Base-by-base conservation (phyloP, 1,284 basidiomycete genomes). In the Trichosporon sp. region DNA sequence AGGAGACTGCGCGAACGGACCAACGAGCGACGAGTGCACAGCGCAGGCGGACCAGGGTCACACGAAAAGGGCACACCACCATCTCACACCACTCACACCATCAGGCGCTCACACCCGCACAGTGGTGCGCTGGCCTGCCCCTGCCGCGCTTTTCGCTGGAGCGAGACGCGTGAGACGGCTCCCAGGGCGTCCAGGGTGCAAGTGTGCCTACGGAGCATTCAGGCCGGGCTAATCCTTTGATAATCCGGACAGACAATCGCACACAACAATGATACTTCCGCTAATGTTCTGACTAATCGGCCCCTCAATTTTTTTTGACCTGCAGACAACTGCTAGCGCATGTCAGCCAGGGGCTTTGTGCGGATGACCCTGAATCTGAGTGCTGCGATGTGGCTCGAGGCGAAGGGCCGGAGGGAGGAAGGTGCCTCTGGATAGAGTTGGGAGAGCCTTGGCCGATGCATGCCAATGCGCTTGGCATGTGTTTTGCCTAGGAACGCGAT, bases 1-100 rank as follows among this genome's bases (percentile, higher is more conserved):
- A 44, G 23, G 32, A 16, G 56, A 34, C 56, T n/a, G 56, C 32
- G 33, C 13, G 31, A 34, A 23, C 31, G 56, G 16, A 8, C 32
- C n/a, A 58, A 32, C 33, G 57, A 27, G 9, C 58, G 36, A 59
- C 36, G 34, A 59, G 58, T 44, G 36, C 58, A 59, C 27, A 25
- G 36, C 36, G 49, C 49, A 54, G 25, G 49, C 25, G 25, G 25
- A 14, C 9, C 19, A 13, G 27, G 16, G 49, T 16, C 23, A 25
- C 33, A 19, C 32, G 31, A 14, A 13, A 14, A 44, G 40, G 40
- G 40, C 19, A 10, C 40, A 8, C 40, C 19, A 32, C n/a, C n/a
- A n/a, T n/a, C n/a, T n/a, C n/a, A n/a, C n/a, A n/a, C n/a, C n/a
- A n/a, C n/a, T n/a, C n/a, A n/a, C n/a, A n/a, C n/a, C n/a, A n/a